phyloP scores from a whole-genome alignment of 2,329 filamentous ascomycete species.

The Ophiostoma tasmaniense region DNA sequence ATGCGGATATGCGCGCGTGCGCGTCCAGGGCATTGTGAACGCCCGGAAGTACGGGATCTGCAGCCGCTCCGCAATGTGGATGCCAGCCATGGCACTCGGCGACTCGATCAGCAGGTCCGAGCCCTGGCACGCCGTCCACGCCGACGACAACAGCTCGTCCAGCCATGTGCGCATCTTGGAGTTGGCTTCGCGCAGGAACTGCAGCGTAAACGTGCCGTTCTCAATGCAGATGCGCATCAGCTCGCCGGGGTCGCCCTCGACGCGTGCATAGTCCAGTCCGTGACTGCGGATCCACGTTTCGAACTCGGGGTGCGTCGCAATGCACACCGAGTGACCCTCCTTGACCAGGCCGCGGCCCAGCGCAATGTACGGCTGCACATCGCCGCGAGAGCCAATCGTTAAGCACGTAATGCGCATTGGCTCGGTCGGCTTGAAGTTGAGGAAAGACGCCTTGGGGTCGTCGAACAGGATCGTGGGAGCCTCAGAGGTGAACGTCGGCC shows the following conservation, averaged over 20 bases:
- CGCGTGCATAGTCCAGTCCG: constrained; percentile 82
- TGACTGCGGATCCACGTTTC: constrained; percentile 82
- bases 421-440: constrained; percentile 80
- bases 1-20: constrained; percentile 90
- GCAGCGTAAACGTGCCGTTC: constrained; percentile 91
- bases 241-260: constrained; percentile 86
- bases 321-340: constrained; percentile 77
- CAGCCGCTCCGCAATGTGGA: constrained; percentile 92
- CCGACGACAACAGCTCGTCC: constrained; percentile 73
- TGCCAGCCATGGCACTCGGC: constrained; percentile 92
- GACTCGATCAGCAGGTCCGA: constrained; percentile 90
- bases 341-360: constrained; percentile 82
- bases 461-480: constrained; percentile 78
- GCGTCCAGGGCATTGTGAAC: constrained; percentile 98
- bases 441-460: constrained; percentile 75
- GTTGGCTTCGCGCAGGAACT: constrained; percentile 82
- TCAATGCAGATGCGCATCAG: constrained; percentile 95
- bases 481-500: constrained; percentile 40
- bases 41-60: constrained; percentile 92
- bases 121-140: constrained; percentile 76
- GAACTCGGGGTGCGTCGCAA: constrained; percentile 90
- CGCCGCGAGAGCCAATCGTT: constrained; percentile 90
- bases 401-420: constrained; percentile 81
- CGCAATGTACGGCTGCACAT: constrained; percentile 96
- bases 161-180: constrained; percentile 90